A percentile compares a stretch with the other conserved stretches of the same genome.
Conservation (phyloP, 305 asterid genomes). For the Fraxinus xanthoxyloides region DNA sequence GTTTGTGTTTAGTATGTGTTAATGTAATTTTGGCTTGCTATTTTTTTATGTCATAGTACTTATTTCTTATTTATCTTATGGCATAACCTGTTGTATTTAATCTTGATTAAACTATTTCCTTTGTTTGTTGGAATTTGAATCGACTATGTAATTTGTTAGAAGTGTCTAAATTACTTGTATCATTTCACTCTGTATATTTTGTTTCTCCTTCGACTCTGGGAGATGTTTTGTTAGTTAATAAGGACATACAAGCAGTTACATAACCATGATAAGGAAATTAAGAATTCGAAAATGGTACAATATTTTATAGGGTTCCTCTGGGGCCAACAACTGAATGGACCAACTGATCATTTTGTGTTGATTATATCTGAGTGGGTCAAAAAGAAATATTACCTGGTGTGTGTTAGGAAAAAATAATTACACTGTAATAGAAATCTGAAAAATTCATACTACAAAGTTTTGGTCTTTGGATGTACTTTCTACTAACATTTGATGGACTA, state of each 20-base stretch:
- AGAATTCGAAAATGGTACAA: neutral
- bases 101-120: neutral
- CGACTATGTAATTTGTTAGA: neutral
- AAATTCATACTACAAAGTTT: neutral
- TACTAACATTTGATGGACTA: neutral
- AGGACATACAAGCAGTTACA: neutral
- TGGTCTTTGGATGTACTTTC: neutral
- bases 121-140: neutral
- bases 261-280: neutral
- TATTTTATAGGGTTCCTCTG: neutral
- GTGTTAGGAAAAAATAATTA: neutral
- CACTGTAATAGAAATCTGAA: neutral
- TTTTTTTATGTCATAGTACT: neutral
- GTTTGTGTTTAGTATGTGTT: slow-evolving; percentile 12
- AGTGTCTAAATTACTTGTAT: neutral
- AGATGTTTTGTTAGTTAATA: neutral
- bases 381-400: neutral
- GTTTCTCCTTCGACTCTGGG: neutral
- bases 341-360: neutral
- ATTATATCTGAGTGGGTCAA: neutral
- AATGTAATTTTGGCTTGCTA: neutral
- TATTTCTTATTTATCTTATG: neutral
- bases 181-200: neutral
- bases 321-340: neutral
- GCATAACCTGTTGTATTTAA: neutral